Evolutionary conservation across 2,329 filamentous ascomycete species (phyloP).

Genomic region (Hypoxylon rubiginosum): DNA sequence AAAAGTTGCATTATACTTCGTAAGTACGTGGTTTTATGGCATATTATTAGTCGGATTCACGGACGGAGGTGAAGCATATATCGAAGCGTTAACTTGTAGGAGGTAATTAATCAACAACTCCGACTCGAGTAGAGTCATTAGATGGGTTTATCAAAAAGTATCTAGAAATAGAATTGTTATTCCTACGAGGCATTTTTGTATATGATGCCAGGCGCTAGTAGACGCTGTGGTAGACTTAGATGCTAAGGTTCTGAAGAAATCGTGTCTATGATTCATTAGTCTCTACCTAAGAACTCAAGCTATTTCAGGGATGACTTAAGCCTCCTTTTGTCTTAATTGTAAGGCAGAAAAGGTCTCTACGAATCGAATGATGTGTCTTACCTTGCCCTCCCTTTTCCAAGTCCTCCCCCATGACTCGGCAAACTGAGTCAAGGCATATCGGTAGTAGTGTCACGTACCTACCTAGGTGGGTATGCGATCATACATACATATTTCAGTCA

Average conservation of each 20-base stretch:
- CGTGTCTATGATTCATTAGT: background rate
- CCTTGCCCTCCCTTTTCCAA: no score
- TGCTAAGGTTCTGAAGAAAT: background rate
- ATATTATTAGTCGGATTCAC: background rate
- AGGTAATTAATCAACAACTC: background rate
- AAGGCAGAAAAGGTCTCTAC: background rate
- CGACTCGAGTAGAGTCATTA: background rate
- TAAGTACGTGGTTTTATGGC: background rate
- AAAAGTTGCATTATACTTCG: constrained; percentile 47
- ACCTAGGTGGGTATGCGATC: background rate
- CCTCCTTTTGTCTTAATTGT: background rate
- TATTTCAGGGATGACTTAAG: background rate
- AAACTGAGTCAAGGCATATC: no score
- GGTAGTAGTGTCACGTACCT: background rate
- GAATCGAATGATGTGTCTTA: no score
- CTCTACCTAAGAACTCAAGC: background rate
- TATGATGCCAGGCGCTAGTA: no score
- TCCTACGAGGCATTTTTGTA: background rate
- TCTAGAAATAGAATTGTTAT: background rate
- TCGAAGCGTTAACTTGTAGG: background rate
- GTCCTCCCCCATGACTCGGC: background rate
- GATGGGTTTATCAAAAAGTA: background rate
- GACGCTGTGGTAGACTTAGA: background rate
- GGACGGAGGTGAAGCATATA: background rate
- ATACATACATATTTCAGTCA: background rate